Percentiles rank a stretch among this genome's conserved stretches.
These are phyloP conservation scores for Kazachstania kunashirensis DNA, from an alignment of 805 yeast species.

Conservation along the genomic window DNA sequence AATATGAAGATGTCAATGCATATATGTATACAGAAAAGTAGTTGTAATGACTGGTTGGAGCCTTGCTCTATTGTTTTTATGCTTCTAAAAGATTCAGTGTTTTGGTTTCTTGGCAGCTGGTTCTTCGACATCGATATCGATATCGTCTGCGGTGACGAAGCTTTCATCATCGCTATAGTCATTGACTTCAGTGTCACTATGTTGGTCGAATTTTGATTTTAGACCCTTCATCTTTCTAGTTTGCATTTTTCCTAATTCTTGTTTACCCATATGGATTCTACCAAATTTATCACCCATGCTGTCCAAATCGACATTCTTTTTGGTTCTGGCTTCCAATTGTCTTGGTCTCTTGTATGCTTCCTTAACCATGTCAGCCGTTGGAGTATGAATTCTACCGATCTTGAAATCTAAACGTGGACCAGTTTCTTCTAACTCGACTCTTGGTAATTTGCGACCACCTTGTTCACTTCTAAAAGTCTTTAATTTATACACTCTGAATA, in stretches of 20 bases:
- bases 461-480: constrained; percentile 77
- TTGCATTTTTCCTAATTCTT: constrained; percentile 81
- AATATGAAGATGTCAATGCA: too few relatives aligned
- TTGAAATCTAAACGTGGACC: constrained; percentile 94
- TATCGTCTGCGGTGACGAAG: constrained; percentile 29
- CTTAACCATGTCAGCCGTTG: constrained; percentile 81
- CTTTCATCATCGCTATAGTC: constrained; percentile 31
- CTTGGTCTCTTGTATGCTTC: constrained; percentile 78
- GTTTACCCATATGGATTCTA: constrained; percentile 90
- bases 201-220: constrained; percentile 76
- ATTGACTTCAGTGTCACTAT: constrained; percentile 36
- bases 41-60: too few relatives aligned
- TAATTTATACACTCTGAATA: constrained; percentile 84
- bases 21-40: too few relatives aligned
- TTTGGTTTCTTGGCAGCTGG: constrained; percentile 27
- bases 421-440: constrained; percentile 88
- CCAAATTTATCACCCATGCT: constrained; percentile 94
- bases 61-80: too few relatives aligned
- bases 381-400: constrained; percentile 74
- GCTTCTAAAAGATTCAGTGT: constrained; percentile 8
- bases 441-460: constrained; percentile 56
- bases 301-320: constrained; percentile 85
- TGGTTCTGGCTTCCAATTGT: constrained; percentile 69
- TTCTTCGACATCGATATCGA: constrained; percentile 23
- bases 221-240: constrained; percentile 98